Evolutionary conservation across 192 early-diverging fungal species (phyloP).

Genomic region (Coemansia sp.): DNA sequence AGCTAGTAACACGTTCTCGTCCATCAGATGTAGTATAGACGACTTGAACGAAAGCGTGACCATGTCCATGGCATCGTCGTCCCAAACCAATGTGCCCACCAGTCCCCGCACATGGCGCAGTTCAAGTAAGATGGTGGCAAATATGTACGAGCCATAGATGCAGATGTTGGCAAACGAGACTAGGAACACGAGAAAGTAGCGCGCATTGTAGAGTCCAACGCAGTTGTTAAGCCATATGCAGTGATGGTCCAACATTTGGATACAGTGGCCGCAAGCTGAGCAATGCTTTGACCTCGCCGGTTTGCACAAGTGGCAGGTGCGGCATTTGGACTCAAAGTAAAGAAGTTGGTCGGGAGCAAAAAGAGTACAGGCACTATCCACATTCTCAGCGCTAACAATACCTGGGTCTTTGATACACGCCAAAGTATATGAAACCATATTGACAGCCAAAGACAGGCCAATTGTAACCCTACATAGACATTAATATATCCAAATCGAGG

Average conservation of each 20-base stretch:
- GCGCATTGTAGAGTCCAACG: conserved; percentile 54
- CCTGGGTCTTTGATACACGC: conserved; percentile 44
- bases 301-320: conserved; percentile 40
- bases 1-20: conserved; percentile 32
- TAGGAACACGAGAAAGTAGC: conserved; percentile 54
- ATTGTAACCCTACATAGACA: conserved; percentile 30
- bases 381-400: conserved; percentile 31
- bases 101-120: conserved; percentile 36
- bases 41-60: conserved; percentile 35
- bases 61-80: conserved; percentile 22
- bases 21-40: conserved; percentile 42
- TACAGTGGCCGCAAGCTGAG: conserved; percentile 45
- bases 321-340: conserved; percentile 33
- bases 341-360: conserved; percentile 46
- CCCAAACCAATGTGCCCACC: conserved; percentile 17
- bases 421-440: conserved; percentile 38
- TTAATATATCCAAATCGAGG: neutral
- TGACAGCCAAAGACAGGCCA: conserved; percentile 29
- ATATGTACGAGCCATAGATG: conserved; percentile 44
- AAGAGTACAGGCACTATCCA: conserved; percentile 23
- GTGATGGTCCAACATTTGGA: conserved; percentile 59
- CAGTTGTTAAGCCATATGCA: conserved; percentile 62
- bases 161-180: conserved; percentile 39
- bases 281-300: conserved; percentile 62
- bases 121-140: conserved; percentile 40